Conservation (phyloP, 805 yeast species). For the Nakazawaea siamensis region DNA sequence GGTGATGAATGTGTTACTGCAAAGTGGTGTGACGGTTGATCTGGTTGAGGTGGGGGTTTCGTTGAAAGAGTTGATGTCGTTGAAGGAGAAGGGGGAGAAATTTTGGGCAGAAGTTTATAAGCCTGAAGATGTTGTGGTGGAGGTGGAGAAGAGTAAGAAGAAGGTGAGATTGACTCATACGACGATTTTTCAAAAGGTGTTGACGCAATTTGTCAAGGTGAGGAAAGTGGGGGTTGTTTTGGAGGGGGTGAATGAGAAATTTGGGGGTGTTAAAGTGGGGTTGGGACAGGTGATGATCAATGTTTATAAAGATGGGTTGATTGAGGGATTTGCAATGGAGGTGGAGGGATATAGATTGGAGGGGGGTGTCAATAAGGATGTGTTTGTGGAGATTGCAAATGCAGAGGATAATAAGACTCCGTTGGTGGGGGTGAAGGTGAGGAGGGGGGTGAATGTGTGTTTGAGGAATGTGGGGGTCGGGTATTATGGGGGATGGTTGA, state of each 20-base stretch:
- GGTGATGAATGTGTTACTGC: no score
- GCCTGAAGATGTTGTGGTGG: no score
- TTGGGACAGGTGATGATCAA: constrained; percentile 14
- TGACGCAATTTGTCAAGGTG: constrained; percentile 12
- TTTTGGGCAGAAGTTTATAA: no score
- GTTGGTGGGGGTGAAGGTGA: constrained; percentile 29
- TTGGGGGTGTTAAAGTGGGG: constrained; percentile 23
- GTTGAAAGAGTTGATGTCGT: no score
- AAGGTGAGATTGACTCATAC: constrained; percentile 19
- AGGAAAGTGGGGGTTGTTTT: constrained; percentile 13
- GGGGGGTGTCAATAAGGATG: constrained; percentile 20
- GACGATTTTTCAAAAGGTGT: constrained; percentile 15
- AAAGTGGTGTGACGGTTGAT: no score
- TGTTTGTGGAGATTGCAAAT: constrained; percentile 24
- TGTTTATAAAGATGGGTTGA: constrained; percentile 12
- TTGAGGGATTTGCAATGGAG: constrained; percentile 12
- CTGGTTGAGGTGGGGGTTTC: no score
- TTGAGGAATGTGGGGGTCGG: constrained; percentile 41
- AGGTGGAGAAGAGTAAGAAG: constrained; percentile 8
- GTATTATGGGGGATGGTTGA: constrained; percentile 55
- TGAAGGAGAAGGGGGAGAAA: no score
- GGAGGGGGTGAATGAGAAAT: constrained; percentile 15
- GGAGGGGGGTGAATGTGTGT: constrained; percentile 29
- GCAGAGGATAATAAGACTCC: constrained; percentile 28
- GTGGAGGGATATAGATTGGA: constrained; percentile 6